Percentiles rank a stretch among this genome's conserved stretches.
Conservation (phyloP, 768 basidiomycete genomes). For the Stropharia rugosoannulata region DNA sequence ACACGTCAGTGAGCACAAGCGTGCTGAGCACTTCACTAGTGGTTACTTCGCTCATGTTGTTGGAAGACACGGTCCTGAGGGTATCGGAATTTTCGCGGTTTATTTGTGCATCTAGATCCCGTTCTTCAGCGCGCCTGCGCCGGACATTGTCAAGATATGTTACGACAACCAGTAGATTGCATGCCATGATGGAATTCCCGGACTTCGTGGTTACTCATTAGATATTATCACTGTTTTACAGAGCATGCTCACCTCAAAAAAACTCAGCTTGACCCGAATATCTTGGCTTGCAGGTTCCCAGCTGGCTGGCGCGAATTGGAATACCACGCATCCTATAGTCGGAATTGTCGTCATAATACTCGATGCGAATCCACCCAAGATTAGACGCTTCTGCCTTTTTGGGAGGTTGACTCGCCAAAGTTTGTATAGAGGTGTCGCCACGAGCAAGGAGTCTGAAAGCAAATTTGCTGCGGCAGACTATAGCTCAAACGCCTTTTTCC, state of each 20-base stretch:
- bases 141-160: slow-evolving; percentile 9
- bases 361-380: slow-evolving; percentile 1
- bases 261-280: slow-evolving; percentile 1
- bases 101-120: background rate
- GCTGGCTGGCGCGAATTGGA: slow-evolving; percentile 12
- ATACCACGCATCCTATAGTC: slow-evolving; percentile 3
- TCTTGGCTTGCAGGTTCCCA: slow-evolving; percentile 12
- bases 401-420: slow-evolving; percentile 6
- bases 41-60: background rate
- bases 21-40: background rate
- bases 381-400: slow-evolving; percentile 1
- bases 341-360: slow-evolving; percentile 7
- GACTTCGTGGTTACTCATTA: background rate
- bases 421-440: slow-evolving; percentile 6
- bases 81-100: background rate
- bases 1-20: slow-evolving; percentile 3
- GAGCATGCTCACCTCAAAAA: slow-evolving; percentile 6
- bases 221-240: background rate
- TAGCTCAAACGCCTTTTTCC: background rate
- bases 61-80: background rate
- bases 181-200: slow-evolving; percentile 9
- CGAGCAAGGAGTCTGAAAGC: slow-evolving; percentile 1
- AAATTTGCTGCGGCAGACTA: background rate
- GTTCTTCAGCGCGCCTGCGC: background rate
- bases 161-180: slow-evolving; percentile 11